Percentiles rank a stretch among this genome's conserved stretches.
These are phyloP conservation scores for Erodium trifolium DNA, from an alignment of 441 rosid species.

Conservation along the genomic window DNA sequence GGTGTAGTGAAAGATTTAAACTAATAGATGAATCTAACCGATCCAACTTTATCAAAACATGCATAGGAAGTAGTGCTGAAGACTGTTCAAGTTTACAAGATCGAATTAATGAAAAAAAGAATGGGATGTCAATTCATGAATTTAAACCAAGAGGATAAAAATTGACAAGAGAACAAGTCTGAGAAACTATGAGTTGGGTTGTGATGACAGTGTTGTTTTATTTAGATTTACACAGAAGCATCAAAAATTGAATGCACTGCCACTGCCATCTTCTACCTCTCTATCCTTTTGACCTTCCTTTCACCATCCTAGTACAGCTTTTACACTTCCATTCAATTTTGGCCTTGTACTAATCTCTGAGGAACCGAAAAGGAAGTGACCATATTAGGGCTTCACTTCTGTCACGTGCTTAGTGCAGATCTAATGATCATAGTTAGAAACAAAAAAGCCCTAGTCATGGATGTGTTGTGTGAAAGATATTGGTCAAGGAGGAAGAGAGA, in stretches of 20 bases:
- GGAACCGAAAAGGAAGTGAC: not conserved
- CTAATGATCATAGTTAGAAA: not conserved
- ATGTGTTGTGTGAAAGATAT: too few species aligned
- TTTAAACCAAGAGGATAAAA: not conserved
- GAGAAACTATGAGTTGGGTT: not conserved
- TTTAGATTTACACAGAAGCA: too few species aligned
- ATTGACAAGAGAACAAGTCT: conserved; percentile 4
- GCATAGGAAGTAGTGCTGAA: not conserved
- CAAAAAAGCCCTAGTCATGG: not conserved
- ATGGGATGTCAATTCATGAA: conserved; percentile 1
- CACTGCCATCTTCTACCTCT: not conserved
- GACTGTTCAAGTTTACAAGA: not conserved
- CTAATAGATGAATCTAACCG: not conserved
- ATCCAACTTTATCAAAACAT: not conserved
- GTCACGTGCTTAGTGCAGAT: not conserved
- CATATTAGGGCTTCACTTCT: not conserved
- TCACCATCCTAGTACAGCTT: conserved; percentile 7
- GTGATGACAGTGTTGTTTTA: too few species aligned
- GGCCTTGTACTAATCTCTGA: not conserved
- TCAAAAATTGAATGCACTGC: not conserved
- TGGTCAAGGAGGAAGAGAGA: too few species aligned
- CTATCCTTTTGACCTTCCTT: conserved; percentile 5
- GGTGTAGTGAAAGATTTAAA: too few species aligned
- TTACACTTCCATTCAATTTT: not conserved
- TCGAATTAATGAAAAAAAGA: not conserved